Percentiles rank a stretch among this genome's conserved stretches.
Conservation (phyloP, 2,329 filamentous ascomycete species). For the Fusarium sp. region DNA sequence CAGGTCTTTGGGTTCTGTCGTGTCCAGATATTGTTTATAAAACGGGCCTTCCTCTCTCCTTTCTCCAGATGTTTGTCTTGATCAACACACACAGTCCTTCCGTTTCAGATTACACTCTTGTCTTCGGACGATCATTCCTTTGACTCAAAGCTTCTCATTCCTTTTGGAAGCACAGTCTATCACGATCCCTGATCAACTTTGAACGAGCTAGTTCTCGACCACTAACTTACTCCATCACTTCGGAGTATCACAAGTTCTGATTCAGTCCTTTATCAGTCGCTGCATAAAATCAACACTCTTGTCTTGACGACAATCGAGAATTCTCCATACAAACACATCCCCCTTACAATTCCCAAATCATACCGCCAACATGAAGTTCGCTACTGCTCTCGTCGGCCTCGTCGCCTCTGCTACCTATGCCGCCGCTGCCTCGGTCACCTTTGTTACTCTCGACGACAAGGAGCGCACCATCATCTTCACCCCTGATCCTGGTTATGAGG, state of each 20-base stretch:
- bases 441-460: constrained; percentile 65
- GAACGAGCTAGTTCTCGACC: constrained; percentile 43
- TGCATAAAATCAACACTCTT: constrained; percentile 27
- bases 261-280: constrained; percentile 41
- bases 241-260: constrained; percentile 27
- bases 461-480: constrained; percentile 63
- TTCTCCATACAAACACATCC: constrained; percentile 4
- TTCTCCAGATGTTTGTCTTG: constrained; percentile 24
- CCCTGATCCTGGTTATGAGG: constrained; percentile 49
- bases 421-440: constrained; percentile 62
- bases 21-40: constrained; percentile 40
- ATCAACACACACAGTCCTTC: constrained; percentile 38
- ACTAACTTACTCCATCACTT: constrained; percentile 18
- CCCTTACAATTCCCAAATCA: constrained; percentile 24
- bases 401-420: constrained; percentile 54
- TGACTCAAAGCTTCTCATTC: constrained; percentile 45
- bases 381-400: constrained; percentile 55
- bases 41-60: constrained; percentile 38
- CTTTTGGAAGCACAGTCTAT: constrained; percentile 43
- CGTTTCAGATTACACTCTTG: constrained; percentile 33
- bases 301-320: constrained; percentile 42
- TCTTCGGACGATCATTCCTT: constrained; percentile 46
- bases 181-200: constrained; percentile 36
- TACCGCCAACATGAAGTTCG: constrained; percentile 63
- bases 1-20: constrained; percentile 22